phyloP scores from a whole-genome alignment of 2,329 filamentous ascomycete species.

The Nemania sp. region DNA sequence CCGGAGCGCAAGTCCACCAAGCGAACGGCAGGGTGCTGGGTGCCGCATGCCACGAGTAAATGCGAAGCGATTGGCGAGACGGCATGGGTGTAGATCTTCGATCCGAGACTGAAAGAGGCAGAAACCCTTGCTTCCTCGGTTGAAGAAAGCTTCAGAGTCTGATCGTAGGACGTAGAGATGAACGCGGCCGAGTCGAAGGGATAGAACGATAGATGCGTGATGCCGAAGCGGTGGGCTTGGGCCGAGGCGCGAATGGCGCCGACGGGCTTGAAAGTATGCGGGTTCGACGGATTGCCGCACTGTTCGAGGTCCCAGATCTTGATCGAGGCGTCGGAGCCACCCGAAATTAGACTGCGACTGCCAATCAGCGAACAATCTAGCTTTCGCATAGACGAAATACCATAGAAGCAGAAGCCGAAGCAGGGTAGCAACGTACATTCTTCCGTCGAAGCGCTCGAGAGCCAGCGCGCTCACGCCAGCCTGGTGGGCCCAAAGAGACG shows the following conservation, averaged over 20 bases:
- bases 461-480: slow-evolving; percentile 79
- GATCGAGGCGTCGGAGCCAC: slow-evolving; percentile 81
- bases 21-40: slow-evolving; percentile 80
- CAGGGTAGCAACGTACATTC: slow-evolving; percentile 57
- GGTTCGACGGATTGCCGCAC: slow-evolving; percentile 47
- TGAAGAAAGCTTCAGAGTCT: slow-evolving; percentile 74
- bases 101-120: slow-evolving; percentile 68
- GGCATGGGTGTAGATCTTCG: slow-evolving; percentile 75
- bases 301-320: slow-evolving; percentile 85
- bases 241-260: slow-evolving; percentile 53
- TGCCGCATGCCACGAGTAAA: slow-evolving; percentile 84
- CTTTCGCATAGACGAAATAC: background rate
- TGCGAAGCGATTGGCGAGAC: slow-evolving; percentile 73
- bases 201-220: slow-evolving; percentile 78
- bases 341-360: slow-evolving; percentile 70
- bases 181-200: slow-evolving; percentile 77
- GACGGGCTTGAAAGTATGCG: slow-evolving; percentile 57
- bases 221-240: slow-evolving; percentile 65
- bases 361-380: slow-evolving; percentile 22
- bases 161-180: slow-evolving; percentile 76
- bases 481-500: slow-evolving; percentile 66
- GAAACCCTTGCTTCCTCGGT: slow-evolving; percentile 64
- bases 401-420: background rate
- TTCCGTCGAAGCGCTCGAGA: slow-evolving; percentile 80
- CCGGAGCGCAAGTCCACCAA: slow-evolving; percentile 86